phyloP scores from a whole-genome alignment of 164 flowering plant species.

The Amborella trichopoda region DNA sequence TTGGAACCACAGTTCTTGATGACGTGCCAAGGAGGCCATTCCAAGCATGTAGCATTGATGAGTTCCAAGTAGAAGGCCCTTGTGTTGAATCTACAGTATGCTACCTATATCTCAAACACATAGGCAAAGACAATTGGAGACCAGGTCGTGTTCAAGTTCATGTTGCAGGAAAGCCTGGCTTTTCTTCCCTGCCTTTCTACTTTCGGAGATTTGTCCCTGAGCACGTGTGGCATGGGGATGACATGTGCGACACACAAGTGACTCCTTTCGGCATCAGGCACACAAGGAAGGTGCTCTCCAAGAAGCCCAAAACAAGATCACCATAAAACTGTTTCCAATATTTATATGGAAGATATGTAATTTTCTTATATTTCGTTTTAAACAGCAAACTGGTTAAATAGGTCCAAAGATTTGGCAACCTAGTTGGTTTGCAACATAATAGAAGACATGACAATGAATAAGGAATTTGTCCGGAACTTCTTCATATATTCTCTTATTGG shows the following conservation, averaged over 20 bases:
- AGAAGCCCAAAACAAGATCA: background rate
- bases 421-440: too few species aligned
- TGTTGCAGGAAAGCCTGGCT: slow-evolving; percentile 12
- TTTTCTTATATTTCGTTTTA: too few species aligned
- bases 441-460: too few species aligned
- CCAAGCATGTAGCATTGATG: slow-evolving; percentile 40
- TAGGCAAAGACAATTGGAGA: slow-evolving; percentile 48
- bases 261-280: slow-evolving; percentile 52
- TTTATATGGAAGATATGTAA: too few species aligned
- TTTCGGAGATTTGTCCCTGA: slow-evolving; percentile 45
- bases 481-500: too few species aligned
- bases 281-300: slow-evolving; percentile 30
- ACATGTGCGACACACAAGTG: slow-evolving; percentile 34
- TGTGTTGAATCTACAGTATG: slow-evolving; percentile 51
- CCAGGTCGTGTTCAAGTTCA: slow-evolving; percentile 48
- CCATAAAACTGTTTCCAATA: too few species aligned
- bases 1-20: slow-evolving; percentile 11
- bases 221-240: slow-evolving; percentile 52
- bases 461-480: too few species aligned
- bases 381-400: too few species aligned
- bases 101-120: slow-evolving; percentile 39
- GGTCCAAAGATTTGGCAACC: too few species aligned
- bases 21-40: slow-evolving; percentile 37
- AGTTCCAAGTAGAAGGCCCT: slow-evolving; percentile 31
- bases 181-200: slow-evolving; percentile 35